phyloP scores from a whole-genome alignment of 2,329 filamentous ascomycete genomes.

The Talaromyces sp. region DNA sequence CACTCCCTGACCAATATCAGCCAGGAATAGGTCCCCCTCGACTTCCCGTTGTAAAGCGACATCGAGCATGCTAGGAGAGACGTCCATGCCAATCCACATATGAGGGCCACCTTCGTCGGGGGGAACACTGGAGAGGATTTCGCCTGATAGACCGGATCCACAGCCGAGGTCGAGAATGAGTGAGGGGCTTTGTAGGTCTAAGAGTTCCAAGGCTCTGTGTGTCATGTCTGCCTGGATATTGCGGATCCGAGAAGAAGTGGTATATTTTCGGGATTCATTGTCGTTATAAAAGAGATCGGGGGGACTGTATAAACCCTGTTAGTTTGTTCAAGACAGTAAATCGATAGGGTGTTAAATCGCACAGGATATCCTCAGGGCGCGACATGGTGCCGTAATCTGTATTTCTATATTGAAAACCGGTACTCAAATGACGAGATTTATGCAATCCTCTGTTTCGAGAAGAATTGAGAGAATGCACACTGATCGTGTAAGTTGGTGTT shows the following conservation, averaged over 20 bases:
- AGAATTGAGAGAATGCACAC: neutral
- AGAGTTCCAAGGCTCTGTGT: conserved; percentile 84
- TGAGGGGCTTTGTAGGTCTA: conserved; percentile 74
- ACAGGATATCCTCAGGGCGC: conserved; percentile 93
- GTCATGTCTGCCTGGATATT: conserved; percentile 96
- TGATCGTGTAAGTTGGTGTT: neutral
- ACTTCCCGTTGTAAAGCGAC: conserved; percentile 88
- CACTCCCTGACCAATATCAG: conserved; percentile 92
- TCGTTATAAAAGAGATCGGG: conserved; percentile 98
- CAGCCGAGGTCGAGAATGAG: conserved; percentile 96
- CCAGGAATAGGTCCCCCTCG: conserved; percentile 88
- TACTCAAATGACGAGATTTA: too few species aligned
- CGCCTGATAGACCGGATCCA: conserved; percentile 88
- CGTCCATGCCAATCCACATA: conserved; percentile 96
- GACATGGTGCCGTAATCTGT: conserved; percentile 67
- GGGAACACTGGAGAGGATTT: conserved; percentile 76
- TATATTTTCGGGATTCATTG: conserved; percentile 93
- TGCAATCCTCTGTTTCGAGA: neutral
- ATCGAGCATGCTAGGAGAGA: conserved; percentile 94
- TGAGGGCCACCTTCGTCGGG: conserved; percentile 78
- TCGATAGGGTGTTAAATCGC: conserved; percentile 36
- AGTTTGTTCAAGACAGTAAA: conserved; percentile 19
- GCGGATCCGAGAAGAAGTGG: conserved; percentile 90
- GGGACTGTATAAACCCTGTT: conserved; percentile 55
- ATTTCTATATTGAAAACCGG: neutral